A percentile compares a stretch with the other conserved stretches of the same genome.
These are phyloP conservation scores for Dactylorhiza incarnata DNA, from an alignment of 106 monocot genomes.

Conservation along the genomic window DNA sequence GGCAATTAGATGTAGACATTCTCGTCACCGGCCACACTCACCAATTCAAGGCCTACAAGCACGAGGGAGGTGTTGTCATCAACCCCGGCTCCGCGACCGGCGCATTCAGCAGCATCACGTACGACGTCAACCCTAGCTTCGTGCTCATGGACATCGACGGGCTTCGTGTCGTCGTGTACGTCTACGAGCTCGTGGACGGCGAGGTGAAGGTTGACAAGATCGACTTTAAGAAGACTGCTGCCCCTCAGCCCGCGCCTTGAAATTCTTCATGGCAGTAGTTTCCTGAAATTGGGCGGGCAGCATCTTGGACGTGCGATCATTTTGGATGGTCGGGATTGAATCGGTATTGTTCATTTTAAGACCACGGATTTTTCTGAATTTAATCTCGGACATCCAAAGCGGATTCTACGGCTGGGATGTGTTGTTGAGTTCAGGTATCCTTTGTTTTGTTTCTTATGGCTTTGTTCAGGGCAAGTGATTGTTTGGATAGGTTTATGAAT, in stretches of 20 bases:
- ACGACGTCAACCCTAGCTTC: constrained; percentile 89
- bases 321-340: too few species aligned
- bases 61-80: constrained; percentile 93
- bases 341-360: too few species aligned
- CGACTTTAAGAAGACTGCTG: constrained; percentile 81
- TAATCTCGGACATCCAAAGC: too few species aligned
- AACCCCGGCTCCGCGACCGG: constrained; percentile 96
- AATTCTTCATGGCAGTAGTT: neutral
- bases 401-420: too few species aligned
- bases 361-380: too few species aligned
- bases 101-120: constrained; percentile 89
- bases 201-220: constrained; percentile 96
- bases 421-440: too few species aligned
- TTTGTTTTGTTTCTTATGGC: too few species aligned
- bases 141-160: constrained; percentile 93
- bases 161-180: constrained; percentile 80
- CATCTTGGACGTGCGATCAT: too few species aligned
- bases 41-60: constrained; percentile 99
- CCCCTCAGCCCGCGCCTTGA: neutral
- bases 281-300: too few species aligned
- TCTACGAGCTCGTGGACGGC: constrained; percentile 94
- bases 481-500: too few species aligned
- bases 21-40: constrained; percentile 90
- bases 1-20: constrained; percentile 89
- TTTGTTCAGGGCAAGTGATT: too few species aligned